Evolutionary conservation across 2,329 filamentous ascomycete species (phyloP), one percentile per base, ranked within the genome.

Genomic region (Falciphora oryzae): DNA sequence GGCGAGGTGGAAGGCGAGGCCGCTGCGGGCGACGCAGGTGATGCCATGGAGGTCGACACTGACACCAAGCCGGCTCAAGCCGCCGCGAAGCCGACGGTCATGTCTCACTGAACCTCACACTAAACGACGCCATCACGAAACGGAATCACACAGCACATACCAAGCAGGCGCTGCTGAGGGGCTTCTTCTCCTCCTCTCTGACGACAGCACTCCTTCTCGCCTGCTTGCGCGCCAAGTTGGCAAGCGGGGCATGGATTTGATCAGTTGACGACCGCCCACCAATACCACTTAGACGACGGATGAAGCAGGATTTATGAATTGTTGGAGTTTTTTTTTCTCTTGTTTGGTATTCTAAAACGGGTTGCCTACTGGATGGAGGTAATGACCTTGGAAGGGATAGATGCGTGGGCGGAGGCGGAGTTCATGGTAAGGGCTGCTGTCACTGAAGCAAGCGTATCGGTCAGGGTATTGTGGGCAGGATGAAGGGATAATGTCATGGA

Each of bases 21-120:
- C 58, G 72, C 73, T 56, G 69, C 65, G 10, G 71, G 57, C 29
- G 72, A 71, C 29, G 57, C 27, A 11, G 73, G 69, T 57, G 74
- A 75, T 58, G 73, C 71, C 60, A 77, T 77, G 75, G 75, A 77
- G 56, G 73, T 77, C 2, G 75, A 77, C 67, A 70, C 66, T 60
- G 72, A 72, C 64, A 32, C 27, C 62, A 71, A 71, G 67, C 69
- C 67, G 1, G 64, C 62, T 11, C 53, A 44, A 5, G 66, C 59
- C 25, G 63, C 61, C 14, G 65, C 65, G 4, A 67, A 72, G 61
- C 67, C 72, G 7, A 70, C 69, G 66, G 69, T 72, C 50, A 69
- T 70, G 69, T 70, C 71, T 16, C 71, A 72, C 65, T 73, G 66
- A 53, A n/a, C 18, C 4, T 1, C 18, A n/a, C 22, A 4, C n/a